Percentiles rank a stretch among this genome's conserved stretches.
These are phyloP conservation scores for Dimargaris cristalligena DNA, from an alignment of 192 early-diverging fungal genomes.

Conservation along the genomic window DNA sequence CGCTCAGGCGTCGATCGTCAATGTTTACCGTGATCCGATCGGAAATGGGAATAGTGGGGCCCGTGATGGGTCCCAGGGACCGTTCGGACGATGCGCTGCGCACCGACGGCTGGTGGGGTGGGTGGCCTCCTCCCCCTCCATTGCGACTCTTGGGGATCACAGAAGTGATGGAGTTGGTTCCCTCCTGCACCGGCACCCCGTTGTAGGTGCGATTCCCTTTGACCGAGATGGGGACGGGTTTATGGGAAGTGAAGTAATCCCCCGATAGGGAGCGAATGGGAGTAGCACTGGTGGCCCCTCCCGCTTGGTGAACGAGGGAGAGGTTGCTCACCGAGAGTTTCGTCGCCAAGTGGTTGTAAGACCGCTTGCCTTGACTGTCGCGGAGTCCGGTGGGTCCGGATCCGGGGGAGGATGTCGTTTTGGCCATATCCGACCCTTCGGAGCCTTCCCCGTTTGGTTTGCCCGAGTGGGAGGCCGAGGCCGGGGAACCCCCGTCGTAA, in stretches of 20 bases:
- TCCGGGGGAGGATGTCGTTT: too few species aligned
- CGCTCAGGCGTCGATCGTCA: slow-evolving; percentile 59
- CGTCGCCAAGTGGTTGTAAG: too few species aligned
- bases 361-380: too few species aligned
- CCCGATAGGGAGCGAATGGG: background rate
- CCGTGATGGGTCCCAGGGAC: background rate
- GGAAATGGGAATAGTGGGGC: background rate
- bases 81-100: background rate
- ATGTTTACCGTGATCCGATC: slow-evolving; percentile 43
- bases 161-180: background rate
- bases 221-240: background rate
- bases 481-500: background rate
- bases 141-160: too few species aligned
- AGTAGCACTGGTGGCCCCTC: background rate
- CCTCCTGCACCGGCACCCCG: background rate
- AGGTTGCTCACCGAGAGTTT: too few species aligned
- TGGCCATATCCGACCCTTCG: too few species aligned
- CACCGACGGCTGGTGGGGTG: background rate
- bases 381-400: too few species aligned
- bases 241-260: background rate
- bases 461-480: background rate
- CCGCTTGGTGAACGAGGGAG: too few species aligned
- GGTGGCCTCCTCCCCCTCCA: too few species aligned
- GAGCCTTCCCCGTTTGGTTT: too few species aligned
- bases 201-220: background rate